Evolutionary conservation across 2,329 filamentous ascomycete species (phyloP).

Genomic region (Ophiostoma perfectum): DNA sequence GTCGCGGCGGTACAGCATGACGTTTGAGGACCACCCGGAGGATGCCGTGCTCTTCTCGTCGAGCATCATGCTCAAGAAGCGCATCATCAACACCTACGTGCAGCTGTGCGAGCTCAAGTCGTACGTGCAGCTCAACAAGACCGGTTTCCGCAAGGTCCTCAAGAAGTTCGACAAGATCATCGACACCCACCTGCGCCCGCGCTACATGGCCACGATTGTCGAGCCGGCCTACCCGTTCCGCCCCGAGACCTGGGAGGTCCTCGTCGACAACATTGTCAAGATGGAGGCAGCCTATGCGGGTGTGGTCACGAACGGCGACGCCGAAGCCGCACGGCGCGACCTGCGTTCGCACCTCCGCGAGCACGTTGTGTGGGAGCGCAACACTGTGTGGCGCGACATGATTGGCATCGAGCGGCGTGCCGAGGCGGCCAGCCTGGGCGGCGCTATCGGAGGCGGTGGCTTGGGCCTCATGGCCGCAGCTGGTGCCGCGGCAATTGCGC

Average conservation of each 20-base stretch:
- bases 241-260: slow-evolving; percentile 59
- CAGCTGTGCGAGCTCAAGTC: slow-evolving; percentile 92
- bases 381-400: slow-evolving; percentile 98
- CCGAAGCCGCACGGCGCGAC: slow-evolving; percentile 71
- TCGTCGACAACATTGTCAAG: slow-evolving; percentile 66
- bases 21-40: slow-evolving; percentile 74
- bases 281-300: slow-evolving; percentile 78
- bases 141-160: slow-evolving; percentile 89
- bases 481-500: neutral
- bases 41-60: slow-evolving; percentile 62
- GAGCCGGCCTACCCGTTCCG: slow-evolving; percentile 77
- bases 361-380: slow-evolving; percentile 97
- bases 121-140: slow-evolving; percentile 92
- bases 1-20: slow-evolving; percentile 58
- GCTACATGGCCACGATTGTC: slow-evolving; percentile 70
- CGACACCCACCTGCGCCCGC: slow-evolving; percentile 69
- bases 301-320: slow-evolving; percentile 76
- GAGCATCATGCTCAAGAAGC: slow-evolving; percentile 84
- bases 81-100: slow-evolving; percentile 81
- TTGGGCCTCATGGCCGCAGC: slow-evolving; percentile 24
- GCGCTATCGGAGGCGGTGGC: slow-evolving; percentile 60
- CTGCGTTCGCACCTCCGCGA: slow-evolving; percentile 85
- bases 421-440: slow-evolving; percentile 87
- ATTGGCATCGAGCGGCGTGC: slow-evolving; percentile 95
- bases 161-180: slow-evolving; percentile 99